Evolutionary conservation across 345 rosid genomes (phyloP), one percentile per base, ranked within the genome.

Genomic region (Aquilaria yunnanensis): DNA sequence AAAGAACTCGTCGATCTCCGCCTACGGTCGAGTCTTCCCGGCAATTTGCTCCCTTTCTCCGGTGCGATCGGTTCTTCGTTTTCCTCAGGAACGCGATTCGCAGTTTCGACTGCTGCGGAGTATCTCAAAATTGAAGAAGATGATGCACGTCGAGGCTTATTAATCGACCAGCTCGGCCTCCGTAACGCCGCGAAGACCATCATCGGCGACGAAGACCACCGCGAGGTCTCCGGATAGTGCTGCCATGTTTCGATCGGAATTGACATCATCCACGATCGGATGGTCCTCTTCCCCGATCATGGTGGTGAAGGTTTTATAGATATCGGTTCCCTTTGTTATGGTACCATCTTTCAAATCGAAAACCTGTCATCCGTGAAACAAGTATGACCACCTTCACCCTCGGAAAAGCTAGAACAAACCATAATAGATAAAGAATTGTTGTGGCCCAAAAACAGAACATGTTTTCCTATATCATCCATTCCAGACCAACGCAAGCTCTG

Each of bases 161-260:
- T 93, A 5, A 88, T 93, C 3, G 98, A 93, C 55, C 98, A 93
- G 57, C 47, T 93, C 45, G 98, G 98, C 9, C 75, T 92, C 6
- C 67, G 93, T 30, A 90, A 85, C 73, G 97, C 98, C 0, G 97
- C 97, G 5, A 81, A 80, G 54, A 93, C 98, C 0, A 77, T 90
- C 9, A 90, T 93, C 11, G 98, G 98, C 4, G 97, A 93, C 30
- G 98, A 93, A 80, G 98, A 94, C 5, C 98, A 84, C 71, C 82
- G 98, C 0, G 98, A 97, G 0, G 92, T 93, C 51, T 90, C 97
- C 0, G 97, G 98, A 8, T 97, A 93, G 57, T 73, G 97, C 37
- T 75, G 98, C 41, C 82, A 97, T 31, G 98, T 90, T n/a, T 93
- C 98, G 0, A 93, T 93, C 1, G 98, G 98, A 3, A 93, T 75